Conservation (phyloP, 2,329 filamentous ascomycete species). For the Teratosphaeria zuluensis region DNA sequence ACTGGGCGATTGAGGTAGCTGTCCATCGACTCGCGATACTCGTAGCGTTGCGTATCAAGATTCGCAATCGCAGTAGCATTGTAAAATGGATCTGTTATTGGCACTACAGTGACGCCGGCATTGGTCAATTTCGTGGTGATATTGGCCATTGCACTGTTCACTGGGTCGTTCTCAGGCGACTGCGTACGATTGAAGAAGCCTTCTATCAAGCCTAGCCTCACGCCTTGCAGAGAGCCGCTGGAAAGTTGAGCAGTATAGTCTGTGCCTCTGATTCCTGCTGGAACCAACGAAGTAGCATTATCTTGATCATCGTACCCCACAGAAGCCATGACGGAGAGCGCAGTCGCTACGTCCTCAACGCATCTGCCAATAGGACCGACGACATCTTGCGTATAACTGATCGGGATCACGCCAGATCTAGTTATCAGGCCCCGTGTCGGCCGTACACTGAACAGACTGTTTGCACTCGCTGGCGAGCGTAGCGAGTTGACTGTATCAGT, state of each 20-base stretch:
- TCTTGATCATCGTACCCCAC: conserved; percentile 43
- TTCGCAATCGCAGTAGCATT: conserved; percentile 42
- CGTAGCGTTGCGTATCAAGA: conserved; percentile 52
- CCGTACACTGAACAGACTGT: conserved; percentile 49
- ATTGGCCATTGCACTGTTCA: conserved; percentile 44
- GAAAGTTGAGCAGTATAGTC: conserved; percentile 40
- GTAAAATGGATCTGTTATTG: conserved; percentile 41
- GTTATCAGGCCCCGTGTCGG: conserved; percentile 32
- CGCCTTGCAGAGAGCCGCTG: conserved; percentile 26
- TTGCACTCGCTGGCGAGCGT: conserved; percentile 52
- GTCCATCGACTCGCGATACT: conserved; percentile 49
- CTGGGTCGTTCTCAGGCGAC: conserved; percentile 45
- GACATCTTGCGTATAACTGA: conserved; percentile 24
- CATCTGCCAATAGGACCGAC: conserved; percentile 23
- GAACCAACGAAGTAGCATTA: conserved; percentile 43
- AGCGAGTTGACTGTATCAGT: conserved; percentile 48
- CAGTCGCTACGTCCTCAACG: conserved; percentile 24
- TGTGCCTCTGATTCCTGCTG: conserved; percentile 28
- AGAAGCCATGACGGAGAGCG: conserved; percentile 32
- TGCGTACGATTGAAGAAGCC: conserved; percentile 49
- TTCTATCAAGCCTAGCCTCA: conserved; percentile 42
- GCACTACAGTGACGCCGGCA: conserved; percentile 42
- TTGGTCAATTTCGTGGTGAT: conserved; percentile 37
- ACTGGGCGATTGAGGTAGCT: conserved; percentile 41
- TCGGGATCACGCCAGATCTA: conserved; percentile 22